Evolutionary conservation across 2,329 filamentous ascomycete species (phyloP).

Genomic region (Aspergillus hiratsukae): DNA sequence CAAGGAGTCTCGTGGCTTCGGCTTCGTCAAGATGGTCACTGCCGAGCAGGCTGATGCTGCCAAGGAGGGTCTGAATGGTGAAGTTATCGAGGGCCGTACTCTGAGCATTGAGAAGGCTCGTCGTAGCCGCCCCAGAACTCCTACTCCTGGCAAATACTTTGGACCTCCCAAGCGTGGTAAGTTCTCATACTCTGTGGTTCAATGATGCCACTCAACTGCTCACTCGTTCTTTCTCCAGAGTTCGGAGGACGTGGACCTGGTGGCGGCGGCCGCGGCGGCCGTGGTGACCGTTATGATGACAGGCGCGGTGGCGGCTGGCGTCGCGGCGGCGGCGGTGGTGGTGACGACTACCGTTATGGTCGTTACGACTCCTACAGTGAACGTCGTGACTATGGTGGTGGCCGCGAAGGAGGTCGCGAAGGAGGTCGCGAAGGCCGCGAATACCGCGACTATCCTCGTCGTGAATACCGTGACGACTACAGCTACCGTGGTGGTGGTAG

Average conservation of each 20-base stretch:
- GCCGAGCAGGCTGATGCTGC: constrained; percentile 93
- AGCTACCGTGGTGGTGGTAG: constrained; percentile 34
- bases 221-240: constrained; percentile 20
- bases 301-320: constrained; percentile 51
- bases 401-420: constrained; percentile 17
- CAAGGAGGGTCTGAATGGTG: constrained; percentile 91
- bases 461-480: constrained; percentile 44
- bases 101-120: constrained; percentile 98
- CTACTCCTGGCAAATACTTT: constrained; percentile 98
- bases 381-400: constrained; percentile 47
- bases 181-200: constrained; percentile 28
- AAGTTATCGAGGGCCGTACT: constrained; percentile 90
- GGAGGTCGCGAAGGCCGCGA: constrained; percentile 18
- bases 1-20: constrained; percentile 97
- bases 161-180: constrained; percentile 95
- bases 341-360: constrained; percentile 40
- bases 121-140: constrained; percentile 87
- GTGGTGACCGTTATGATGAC: constrained; percentile 50
- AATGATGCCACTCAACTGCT: background rate
- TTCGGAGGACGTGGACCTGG: constrained; percentile 31
- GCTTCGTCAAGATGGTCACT: constrained; percentile 98
- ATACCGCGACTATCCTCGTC: constrained; percentile 46
- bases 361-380: constrained; percentile 44
- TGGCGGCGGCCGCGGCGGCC: constrained; percentile 33
- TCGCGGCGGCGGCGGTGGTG: constrained; percentile 38